Conservation (phyloP, 306 rosid species). For the Rosa chinensis region DNA sequence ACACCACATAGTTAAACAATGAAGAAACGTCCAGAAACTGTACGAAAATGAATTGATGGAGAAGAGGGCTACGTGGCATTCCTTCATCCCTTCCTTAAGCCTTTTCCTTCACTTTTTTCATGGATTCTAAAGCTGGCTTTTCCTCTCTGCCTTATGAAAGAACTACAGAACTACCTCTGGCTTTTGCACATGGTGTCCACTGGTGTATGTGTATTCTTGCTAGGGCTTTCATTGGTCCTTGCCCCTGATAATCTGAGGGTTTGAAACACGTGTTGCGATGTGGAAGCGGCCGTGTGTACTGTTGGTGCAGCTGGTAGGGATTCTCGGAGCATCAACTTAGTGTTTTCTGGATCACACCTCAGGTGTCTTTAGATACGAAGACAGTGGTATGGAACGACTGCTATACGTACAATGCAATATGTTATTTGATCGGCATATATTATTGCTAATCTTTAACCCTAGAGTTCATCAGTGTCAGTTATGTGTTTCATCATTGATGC, state of each 20-base stretch:
- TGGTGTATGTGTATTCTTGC: not conserved
- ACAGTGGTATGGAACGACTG: slow-evolving; percentile 23
- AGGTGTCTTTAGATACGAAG: slow-evolving; percentile 49
- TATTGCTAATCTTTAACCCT: too few relatives aligned
- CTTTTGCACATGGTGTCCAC: slow-evolving; percentile 61
- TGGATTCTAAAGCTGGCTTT: slow-evolving; percentile 63
- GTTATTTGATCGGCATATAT: not conserved
- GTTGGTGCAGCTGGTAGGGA: slow-evolving; percentile 25
- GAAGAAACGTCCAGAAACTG: slow-evolving; percentile 34
- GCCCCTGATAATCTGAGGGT: slow-evolving; percentile 7
- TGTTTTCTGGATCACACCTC: slow-evolving; percentile 41
- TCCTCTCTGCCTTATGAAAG: slow-evolving; percentile 31
- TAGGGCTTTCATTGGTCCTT: not conserved
- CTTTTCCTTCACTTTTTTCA: slow-evolving; percentile 36
- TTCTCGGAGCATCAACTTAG: slow-evolving; percentile 28
- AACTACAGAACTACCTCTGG: slow-evolving; percentile 26
- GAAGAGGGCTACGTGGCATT: slow-evolving; percentile 47
- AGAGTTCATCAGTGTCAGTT: too few relatives aligned
- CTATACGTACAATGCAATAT: not conserved
- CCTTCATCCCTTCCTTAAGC: slow-evolving; percentile 37
- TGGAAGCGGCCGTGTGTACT: slow-evolving; percentile 9
- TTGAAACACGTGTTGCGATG: slow-evolving; percentile 40
- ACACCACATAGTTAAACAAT: slow-evolving; percentile 19
- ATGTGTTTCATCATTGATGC: too few relatives aligned
- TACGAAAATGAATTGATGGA: slow-evolving; percentile 49